Conservation (phyloP, 768 basidiomycete genomes). For the Baorangia bicolor region DNA sequence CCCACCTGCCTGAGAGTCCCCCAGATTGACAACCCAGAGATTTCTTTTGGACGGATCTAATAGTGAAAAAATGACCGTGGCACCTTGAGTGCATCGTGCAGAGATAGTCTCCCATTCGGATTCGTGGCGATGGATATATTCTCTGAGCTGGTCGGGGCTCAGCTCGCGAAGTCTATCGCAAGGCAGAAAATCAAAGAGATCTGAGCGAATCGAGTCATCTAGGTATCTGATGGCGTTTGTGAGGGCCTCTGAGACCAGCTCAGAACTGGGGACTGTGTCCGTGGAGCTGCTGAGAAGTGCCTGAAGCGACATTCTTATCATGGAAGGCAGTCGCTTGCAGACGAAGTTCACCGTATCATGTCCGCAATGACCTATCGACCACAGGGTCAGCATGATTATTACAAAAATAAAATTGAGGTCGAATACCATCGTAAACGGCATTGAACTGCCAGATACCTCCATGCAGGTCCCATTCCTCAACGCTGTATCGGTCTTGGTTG, state of each 20-base stretch:
- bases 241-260: slow-evolving; percentile 40
- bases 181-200: slow-evolving; percentile 46
- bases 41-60: slow-evolving; percentile 28
- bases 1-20: slow-evolving; percentile 37
- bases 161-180: slow-evolving; percentile 33
- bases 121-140: slow-evolving; percentile 37
- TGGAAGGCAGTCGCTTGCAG: slow-evolving; percentile 39
- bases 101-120: slow-evolving; percentile 37
- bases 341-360: slow-evolving; percentile 48
- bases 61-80: slow-evolving; percentile 34
- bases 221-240: slow-evolving; percentile 38
- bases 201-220: slow-evolving; percentile 44
- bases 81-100: slow-evolving; percentile 34
- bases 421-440: slow-evolving; percentile 46
- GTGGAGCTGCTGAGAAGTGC: slow-evolving; percentile 30
- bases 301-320: slow-evolving; percentile 40
- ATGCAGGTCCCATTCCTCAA: slow-evolving; percentile 42
- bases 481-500: slow-evolving; percentile 42
- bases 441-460: slow-evolving; percentile 44
- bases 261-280: slow-evolving; percentile 23
- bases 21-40: slow-evolving; percentile 36
- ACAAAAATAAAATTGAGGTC: slow-evolving; percentile 16
- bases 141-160: slow-evolving; percentile 39
- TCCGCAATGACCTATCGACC: slow-evolving; percentile 44
- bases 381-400: slow-evolving; percentile 22